These are phyloP conservation scores for Solanum medicagineum DNA, from an alignment of 257 asterid species.

Conservation along the genomic window DNA sequence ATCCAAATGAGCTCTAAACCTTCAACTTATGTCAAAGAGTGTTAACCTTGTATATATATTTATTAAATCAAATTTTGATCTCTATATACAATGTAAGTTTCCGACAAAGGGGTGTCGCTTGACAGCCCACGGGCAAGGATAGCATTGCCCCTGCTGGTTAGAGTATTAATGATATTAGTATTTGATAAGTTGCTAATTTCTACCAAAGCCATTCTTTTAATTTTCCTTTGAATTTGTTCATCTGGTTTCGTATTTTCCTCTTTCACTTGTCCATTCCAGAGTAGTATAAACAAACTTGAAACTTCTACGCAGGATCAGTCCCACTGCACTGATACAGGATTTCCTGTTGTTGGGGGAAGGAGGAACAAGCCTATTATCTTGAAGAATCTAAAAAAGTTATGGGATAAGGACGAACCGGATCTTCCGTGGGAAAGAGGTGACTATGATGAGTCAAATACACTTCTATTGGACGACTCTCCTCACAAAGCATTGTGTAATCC, in stretches of 20 bases:
- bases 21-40: too few species aligned
- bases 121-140: too few species aligned
- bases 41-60: too few species aligned
- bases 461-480: slow-evolving; percentile 81
- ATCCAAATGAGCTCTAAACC: too few species aligned
- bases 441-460: slow-evolving; percentile 67
- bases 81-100: too few species aligned
- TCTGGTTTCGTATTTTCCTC: background rate
- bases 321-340: slow-evolving; percentile 57
- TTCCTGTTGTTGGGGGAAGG: slow-evolving; percentile 38
- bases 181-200: background rate
- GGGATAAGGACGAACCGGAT: slow-evolving; percentile 55
- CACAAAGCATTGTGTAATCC: slow-evolving; percentile 72
- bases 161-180: background rate
- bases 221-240: background rate
- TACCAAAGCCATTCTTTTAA: background rate
- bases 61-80: too few species aligned
- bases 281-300: background rate
- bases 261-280: background rate
- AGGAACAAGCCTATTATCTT: slow-evolving; percentile 54
- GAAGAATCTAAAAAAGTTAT: slow-evolving; percentile 61
- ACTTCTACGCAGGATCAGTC: slow-evolving; percentile 57
- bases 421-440: slow-evolving; percentile 82
- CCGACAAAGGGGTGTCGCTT: too few species aligned
- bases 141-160: too few species aligned